These are phyloP conservation scores for Cytospora schulzeri DNA, from an alignment of 2,329 filamentous ascomycete species.

Conservation along the genomic window DNA sequence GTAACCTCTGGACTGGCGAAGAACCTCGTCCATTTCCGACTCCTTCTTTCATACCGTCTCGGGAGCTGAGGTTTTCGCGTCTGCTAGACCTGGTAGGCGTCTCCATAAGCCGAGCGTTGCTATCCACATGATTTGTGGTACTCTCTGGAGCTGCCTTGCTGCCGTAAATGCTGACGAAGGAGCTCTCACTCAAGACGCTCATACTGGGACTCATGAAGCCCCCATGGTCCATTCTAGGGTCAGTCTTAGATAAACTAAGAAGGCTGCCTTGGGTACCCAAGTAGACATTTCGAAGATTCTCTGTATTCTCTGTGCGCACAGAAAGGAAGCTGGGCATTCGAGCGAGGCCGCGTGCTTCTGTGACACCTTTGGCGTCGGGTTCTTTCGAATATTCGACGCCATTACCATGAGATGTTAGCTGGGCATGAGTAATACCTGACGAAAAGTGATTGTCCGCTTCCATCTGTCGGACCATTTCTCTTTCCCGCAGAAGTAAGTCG, in stretches of 20 bases:
- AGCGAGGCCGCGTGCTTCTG: conserved; percentile 40
- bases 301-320: conserved; percentile 59
- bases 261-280: conserved; percentile 52
- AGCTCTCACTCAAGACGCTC: conserved; percentile 68
- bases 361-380: conserved; percentile 30
- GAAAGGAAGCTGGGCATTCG: conserved; percentile 68
- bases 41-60: conserved; percentile 4
- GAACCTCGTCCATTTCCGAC: conserved; percentile 29
- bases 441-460: conserved; percentile 46
- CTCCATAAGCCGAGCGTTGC: conserved; percentile 40
- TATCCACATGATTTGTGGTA: conserved; percentile 34
- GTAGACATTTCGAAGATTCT: conserved; percentile 63
- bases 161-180: conserved; percentile 67
- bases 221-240: conserved; percentile 44
- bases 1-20: conserved; percentile 55
- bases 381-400: conserved; percentile 16
- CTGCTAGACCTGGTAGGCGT: conserved; percentile 31
- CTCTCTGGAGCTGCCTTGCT: conserved; percentile 39
- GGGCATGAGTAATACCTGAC: conserved; percentile 32
- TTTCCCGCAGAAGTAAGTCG: conserved; percentile 55
- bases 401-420: conserved; percentile 35
- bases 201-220: conserved; percentile 60
- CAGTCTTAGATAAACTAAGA: conserved; percentile 51
- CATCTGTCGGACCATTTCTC: conserved; percentile 54
- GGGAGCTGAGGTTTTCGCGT: not conserved